Conservation (phyloP, 495 filamentous ascomycete genomes). For the Daldinia childiae region DNA sequence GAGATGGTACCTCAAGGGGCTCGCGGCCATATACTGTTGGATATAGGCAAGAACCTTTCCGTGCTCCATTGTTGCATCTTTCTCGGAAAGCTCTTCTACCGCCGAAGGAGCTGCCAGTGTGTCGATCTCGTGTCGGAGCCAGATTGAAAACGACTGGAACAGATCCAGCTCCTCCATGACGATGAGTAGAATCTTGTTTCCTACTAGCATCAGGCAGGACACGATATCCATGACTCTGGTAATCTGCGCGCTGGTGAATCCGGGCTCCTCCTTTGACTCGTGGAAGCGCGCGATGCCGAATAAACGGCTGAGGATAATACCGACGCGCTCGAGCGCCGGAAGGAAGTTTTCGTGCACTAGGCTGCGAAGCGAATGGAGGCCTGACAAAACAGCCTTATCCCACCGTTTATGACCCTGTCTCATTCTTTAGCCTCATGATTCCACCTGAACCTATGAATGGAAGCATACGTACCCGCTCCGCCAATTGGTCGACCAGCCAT, state of each 20-base stretch:
- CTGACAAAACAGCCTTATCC: constrained; percentile 83
- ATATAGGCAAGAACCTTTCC: constrained; percentile 63
- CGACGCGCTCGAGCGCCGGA: constrained; percentile 84
- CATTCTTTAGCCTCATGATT: constrained; percentile 12
- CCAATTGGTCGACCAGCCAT: constrained; percentile 88
- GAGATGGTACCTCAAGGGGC: constrained; percentile 57
- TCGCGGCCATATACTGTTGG: constrained; percentile 58
- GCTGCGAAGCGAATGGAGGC: constrained; percentile 78
- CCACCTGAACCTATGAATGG: neutral
- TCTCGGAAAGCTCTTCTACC: constrained; percentile 63
- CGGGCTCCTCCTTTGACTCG: constrained; percentile 70
- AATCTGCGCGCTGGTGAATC: constrained; percentile 65
- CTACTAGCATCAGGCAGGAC: constrained; percentile 76
- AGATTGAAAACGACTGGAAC: constrained; percentile 81
- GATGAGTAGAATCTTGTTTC: constrained; percentile 74
- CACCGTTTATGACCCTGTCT: constrained; percentile 89
- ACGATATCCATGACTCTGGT: constrained; percentile 71
- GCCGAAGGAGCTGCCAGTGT: constrained; percentile 57
- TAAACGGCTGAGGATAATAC: constrained; percentile 82
- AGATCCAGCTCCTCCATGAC: constrained; percentile 80
- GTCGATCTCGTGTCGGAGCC: constrained; percentile 88
- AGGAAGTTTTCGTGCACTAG: constrained; percentile 87
- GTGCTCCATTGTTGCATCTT: constrained; percentile 64
- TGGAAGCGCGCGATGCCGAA: constrained; percentile 87
- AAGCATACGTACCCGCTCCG: constrained; percentile 73